Percentiles rank a stretch among this genome's conserved stretches.
Conservation (phyloP, 768 basidiomycete species). For the Tylopilus balloui region DNA sequence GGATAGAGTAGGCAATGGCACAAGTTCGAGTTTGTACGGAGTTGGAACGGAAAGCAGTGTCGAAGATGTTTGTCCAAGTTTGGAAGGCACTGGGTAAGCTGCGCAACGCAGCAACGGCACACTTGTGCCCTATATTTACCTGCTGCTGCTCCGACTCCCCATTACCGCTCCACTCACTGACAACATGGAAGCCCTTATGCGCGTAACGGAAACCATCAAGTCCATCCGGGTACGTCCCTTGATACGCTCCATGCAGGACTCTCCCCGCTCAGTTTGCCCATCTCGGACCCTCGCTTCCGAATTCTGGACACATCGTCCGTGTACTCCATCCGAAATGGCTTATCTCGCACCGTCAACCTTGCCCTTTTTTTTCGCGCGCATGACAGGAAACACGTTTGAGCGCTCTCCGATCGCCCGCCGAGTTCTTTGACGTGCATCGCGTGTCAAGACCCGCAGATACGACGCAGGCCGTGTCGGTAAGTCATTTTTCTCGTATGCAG, state of each 20-base stretch:
- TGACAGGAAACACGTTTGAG: constrained; percentile 39
- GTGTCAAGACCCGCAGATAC: constrained; percentile 81
- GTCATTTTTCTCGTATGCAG: constrained; percentile 18
- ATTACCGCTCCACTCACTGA: background rate
- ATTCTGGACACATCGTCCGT: background rate
- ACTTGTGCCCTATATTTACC: background rate
- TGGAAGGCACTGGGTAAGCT: background rate
- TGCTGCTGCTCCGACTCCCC: background rate
- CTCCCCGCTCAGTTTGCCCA: background rate
- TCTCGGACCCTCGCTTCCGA: background rate
- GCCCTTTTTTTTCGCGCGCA: background rate
- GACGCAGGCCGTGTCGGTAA: constrained; percentile 71
- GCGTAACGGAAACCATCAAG: constrained; percentile 64
- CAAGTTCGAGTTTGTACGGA: too few relatives aligned
- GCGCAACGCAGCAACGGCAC: background rate
- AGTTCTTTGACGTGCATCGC: constrained; percentile 83
- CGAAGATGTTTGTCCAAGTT: constrained; percentile 1
- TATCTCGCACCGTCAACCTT: background rate
- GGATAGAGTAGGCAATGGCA: too few relatives aligned
- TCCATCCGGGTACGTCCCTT: constrained; percentile 56
- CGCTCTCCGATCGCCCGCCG: constrained; percentile 62
- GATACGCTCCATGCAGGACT: background rate
- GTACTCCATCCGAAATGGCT: background rate
- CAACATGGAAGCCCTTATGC: constrained; percentile 61
- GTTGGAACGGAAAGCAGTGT: background rate